A percentile compares a stretch with the other conserved stretches of the same genome.
Evolutionary conservation across 2,329 filamentous ascomycete species (phyloP).

Genomic region (Teratosphaeria viscida): DNA sequence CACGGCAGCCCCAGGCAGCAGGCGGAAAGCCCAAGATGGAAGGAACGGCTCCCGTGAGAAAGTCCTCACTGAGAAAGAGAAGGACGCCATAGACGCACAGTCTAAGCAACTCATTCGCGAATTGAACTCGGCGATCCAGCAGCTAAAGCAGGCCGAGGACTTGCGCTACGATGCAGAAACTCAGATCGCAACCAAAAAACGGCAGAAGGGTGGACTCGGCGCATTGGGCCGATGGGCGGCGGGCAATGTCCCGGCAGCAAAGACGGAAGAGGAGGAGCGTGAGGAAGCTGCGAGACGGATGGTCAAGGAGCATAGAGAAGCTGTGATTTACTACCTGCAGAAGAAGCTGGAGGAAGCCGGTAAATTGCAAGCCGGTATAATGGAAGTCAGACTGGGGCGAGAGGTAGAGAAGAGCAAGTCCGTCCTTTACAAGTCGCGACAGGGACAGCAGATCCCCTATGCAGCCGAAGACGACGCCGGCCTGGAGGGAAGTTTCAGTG

Average conservation of each 20-base stretch:
- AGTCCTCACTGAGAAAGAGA: constrained; percentile 66
- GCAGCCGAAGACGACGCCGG: constrained; percentile 9
- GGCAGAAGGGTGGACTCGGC: constrained; percentile 51
- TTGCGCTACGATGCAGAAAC: constrained; percentile 67
- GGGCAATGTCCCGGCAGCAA: constrained; percentile 40
- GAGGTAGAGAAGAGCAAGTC: constrained; percentile 86
- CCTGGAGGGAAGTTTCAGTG: constrained; percentile 1
- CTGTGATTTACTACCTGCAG: constrained; percentile 72
- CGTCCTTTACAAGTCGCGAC: constrained; percentile 55
- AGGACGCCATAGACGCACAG: constrained; percentile 77
- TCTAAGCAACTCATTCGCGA: constrained; percentile 78
- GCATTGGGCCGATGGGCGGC: constrained; percentile 59
- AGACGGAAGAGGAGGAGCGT: constrained; percentile 55
- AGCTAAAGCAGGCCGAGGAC: constrained; percentile 71
- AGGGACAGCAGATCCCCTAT: constrained; percentile 14
- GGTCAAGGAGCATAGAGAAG: constrained; percentile 63
- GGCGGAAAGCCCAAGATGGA: background rate
- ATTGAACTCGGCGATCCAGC: constrained; percentile 69
- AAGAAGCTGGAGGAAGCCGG: constrained; percentile 66
- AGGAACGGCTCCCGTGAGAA: constrained; percentile 24
- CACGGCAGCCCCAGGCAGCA: constrained; percentile 50
- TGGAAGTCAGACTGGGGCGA: constrained; percentile 74
- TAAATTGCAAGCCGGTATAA: constrained; percentile 76
- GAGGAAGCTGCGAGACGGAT: constrained; percentile 63
- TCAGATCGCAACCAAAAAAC: constrained; percentile 61